These are phyloP conservation scores for Drosera spatulata DNA, from an alignment of 179 eudicot species.

Conservation along the genomic window DNA sequence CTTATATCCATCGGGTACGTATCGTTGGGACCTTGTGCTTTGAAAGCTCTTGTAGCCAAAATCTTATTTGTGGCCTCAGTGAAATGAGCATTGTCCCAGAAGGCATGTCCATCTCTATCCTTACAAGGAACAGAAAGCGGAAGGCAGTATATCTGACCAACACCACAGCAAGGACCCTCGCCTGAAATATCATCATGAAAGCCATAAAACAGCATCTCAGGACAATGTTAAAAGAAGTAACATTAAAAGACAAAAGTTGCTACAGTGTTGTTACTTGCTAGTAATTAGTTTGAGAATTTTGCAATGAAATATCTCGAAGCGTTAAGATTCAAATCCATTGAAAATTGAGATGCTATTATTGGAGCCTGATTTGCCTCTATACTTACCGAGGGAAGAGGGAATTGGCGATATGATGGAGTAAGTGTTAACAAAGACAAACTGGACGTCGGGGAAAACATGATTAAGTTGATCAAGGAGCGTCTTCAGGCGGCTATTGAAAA, in stretches of 20 bases:
- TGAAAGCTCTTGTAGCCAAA: slow-evolving; percentile 29
- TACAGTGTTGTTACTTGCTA: too few relatives aligned
- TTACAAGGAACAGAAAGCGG: slow-evolving; percentile 12
- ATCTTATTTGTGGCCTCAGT: slow-evolving; percentile 24
- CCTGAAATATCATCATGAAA: slow-evolving; percentile 5
- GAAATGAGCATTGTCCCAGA: slow-evolving; percentile 23
- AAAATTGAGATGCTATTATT: too few relatives aligned
- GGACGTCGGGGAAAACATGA: too few relatives aligned
- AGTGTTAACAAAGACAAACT: too few relatives aligned
- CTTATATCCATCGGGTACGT: slow-evolving; percentile 49
- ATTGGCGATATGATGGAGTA: too few relatives aligned
- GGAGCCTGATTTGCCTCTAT: neutral
- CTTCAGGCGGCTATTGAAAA: neutral
- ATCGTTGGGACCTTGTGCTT: slow-evolving; percentile 22
- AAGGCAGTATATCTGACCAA: slow-evolving; percentile 5
- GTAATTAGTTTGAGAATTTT: too few relatives aligned
- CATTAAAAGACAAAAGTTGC: too few relatives aligned
- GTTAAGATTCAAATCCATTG: too few relatives aligned
- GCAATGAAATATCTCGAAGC: too few relatives aligned
- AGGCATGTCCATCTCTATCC: slow-evolving; percentile 10
- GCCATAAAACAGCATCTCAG: too few relatives aligned
- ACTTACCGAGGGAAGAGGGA: neutral
- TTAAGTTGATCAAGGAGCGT: too few relatives aligned
- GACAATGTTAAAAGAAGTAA: too few relatives aligned
- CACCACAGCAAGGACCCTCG: slow-evolving; percentile 14